Evolutionary conservation across 345 rosid genomes (phyloP), one percentile per base, ranked within the genome.

Genomic region (Ceriops zippeliana): DNA sequence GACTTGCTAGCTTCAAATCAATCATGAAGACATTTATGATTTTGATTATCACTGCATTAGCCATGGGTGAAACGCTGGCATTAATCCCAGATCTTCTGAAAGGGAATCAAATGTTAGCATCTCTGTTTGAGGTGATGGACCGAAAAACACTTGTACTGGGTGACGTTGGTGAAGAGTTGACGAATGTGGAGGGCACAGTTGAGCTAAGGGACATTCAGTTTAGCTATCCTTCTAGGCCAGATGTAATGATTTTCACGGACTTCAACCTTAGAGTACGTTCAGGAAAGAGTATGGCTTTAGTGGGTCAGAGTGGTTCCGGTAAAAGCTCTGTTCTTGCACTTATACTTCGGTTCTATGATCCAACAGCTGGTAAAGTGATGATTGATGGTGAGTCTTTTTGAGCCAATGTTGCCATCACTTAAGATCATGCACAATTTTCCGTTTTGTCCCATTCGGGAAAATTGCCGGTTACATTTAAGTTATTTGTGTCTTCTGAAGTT

Each of bases 241-340:
- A 95, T 47, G 93, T 90, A 6, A 69, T 76, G 1, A 86, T 95
- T 65, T 95, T 95, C 83, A 71, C 76, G 62, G 90, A 87, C 72
- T 87, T 95, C 6, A 77, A 90, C 82, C 82, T 95, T 8, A 80
- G 65, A 73, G 93, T 90, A 38, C 85, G 68, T 17, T 49, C 90
- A 0, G 98, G 97, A 35, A 85, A 86, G 79, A 91, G 86, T 80
- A 85, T 95, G 86, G 98, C 99, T 19, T 79, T 95, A 20, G 97
- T 95, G 10, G 98, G 99, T 54, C 98, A 92, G 63, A 95, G 98
- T 70, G 99, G 99, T 0, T 95, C 97, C 0, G 99, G 99, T 6
- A 95, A 95, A 86, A 91, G 96, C 78, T 84, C 98, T 0, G 93
- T 95, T 63, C 81, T 96, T 69, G 71, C 96, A 31, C 93, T 96